Evolutionary conservation across 2,329 filamentous ascomycete genomes (phyloP).

Genomic region (Hawksworthiomyces lignivorus): DNA sequence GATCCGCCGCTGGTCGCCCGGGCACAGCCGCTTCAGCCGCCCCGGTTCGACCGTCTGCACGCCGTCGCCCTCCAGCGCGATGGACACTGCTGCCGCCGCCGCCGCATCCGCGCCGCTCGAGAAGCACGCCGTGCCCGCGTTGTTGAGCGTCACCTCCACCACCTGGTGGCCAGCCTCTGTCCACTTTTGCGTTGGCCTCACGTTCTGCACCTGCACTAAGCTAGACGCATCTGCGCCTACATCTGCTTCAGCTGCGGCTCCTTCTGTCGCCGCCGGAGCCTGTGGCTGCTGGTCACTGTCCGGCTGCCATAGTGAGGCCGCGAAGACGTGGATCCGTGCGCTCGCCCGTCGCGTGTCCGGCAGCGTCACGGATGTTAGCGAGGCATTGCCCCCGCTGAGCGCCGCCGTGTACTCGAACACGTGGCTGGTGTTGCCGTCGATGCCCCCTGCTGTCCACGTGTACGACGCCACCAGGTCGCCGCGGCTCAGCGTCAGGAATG

Average conservation of each 20-base stretch:
- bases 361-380: constrained; percentile 30
- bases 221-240: constrained; percentile 15
- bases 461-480: constrained; percentile 37
- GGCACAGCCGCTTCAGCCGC: constrained; percentile 31
- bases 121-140: constrained; percentile 28
- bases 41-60: constrained; percentile 37
- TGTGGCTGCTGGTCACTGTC: no score
- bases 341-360: constrained; percentile 20
- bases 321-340: constrained; percentile 33
- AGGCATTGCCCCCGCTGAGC: constrained; percentile 22
- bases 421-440: constrained; percentile 34
- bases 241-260: background rate
- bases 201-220: constrained; percentile 27
- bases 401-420: constrained; percentile 37
- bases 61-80: constrained; percentile 24
- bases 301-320: constrained; percentile 27
- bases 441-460: constrained; percentile 31
- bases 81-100: constrained; percentile 22
- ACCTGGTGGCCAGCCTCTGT: constrained; percentile 25
- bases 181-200: constrained; percentile 37
- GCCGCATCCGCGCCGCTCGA: constrained; percentile 18
- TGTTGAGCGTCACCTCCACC: constrained; percentile 33
- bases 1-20: constrained; percentile 33
- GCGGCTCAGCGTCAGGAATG: constrained; percentile 21
- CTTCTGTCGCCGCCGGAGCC: no score